These are phyloP conservation scores for Lactarius evosmus DNA, from an alignment of 768 basidiomycete species.

Conservation along the genomic window DNA sequence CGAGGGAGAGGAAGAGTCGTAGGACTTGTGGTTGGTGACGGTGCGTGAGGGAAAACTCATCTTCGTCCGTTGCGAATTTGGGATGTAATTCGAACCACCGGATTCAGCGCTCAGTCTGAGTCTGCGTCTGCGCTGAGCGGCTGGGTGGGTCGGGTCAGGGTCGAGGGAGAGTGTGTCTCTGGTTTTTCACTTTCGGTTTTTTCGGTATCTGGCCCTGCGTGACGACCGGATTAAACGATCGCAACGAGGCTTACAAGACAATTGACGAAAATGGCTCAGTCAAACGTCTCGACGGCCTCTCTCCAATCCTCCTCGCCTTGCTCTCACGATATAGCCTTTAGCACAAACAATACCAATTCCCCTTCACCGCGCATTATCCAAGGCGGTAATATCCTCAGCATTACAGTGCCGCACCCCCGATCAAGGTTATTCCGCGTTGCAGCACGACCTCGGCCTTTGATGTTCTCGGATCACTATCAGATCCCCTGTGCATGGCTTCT, in stretches of 20 bases:
- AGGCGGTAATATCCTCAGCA: too few species aligned
- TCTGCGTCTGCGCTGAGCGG: too few species aligned
- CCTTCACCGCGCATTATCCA: background rate
- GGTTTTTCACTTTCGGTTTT: background rate
- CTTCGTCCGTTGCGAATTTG: constrained; percentile 10
- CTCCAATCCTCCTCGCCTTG: too few species aligned
- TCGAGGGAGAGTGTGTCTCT: background rate
- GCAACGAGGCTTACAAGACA: constrained; percentile 21
- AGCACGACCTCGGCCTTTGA: background rate
- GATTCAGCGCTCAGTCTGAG: background rate
- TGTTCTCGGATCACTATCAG: background rate
- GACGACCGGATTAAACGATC: constrained; percentile 17
- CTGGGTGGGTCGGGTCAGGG: background rate
- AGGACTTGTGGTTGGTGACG: constrained; percentile 27
- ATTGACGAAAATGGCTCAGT: constrained; percentile 8
- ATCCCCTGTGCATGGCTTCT: constrained; percentile 10
- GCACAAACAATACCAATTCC: constrained; percentile 10
- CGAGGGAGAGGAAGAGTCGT: constrained; percentile 21
- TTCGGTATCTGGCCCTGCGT: background rate
- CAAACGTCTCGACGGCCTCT: background rate
- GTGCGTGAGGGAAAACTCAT: constrained; percentile 28
- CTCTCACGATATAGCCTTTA: background rate
- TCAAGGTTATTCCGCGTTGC: background rate
- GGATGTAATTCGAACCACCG: constrained; percentile 4
- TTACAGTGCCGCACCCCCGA: background rate